Evolutionary conservation across 441 rosid genomes (phyloP).

Genomic region (Corymbia calophylla): DNA sequence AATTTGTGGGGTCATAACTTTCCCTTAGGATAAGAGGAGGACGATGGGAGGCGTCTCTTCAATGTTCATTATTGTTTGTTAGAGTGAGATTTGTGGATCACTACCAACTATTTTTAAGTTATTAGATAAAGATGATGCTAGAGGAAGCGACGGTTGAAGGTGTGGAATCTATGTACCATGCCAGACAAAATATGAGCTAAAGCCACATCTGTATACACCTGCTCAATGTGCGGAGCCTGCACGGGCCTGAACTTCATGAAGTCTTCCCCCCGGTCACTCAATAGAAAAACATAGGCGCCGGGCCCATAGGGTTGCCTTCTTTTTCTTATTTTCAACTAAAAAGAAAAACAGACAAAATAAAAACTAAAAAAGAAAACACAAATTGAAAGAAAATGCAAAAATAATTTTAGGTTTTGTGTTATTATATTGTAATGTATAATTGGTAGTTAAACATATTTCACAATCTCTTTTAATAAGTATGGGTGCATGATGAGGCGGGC

Average conservation of each 20-base stretch:
- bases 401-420: not conserved
- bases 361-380: too few species aligned
- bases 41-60: too few species aligned
- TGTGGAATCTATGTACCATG: not conserved
- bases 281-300: not conserved
- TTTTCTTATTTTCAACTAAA: not conserved
- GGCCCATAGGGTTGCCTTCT: not conserved
- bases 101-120: too few species aligned
- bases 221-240: not conserved
- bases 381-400: not conserved
- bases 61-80: too few species aligned
- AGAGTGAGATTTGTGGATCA: too few species aligned
- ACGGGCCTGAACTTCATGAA: not conserved
- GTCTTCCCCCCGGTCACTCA: not conserved
- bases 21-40: too few species aligned
- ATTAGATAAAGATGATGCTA: not conserved
- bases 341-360: too few species aligned
- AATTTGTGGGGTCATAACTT: not conserved
- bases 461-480: too few species aligned
- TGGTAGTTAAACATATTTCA: not conserved
- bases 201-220: not conserved
- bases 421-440: too few species aligned
- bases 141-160: not conserved
- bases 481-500: not conserved
- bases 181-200: not conserved